A percentile compares a stretch with the other conserved stretches of the same genome.
Conservation (phyloP, 345 rosid genomes). For the Geranium rotundifolium region DNA sequence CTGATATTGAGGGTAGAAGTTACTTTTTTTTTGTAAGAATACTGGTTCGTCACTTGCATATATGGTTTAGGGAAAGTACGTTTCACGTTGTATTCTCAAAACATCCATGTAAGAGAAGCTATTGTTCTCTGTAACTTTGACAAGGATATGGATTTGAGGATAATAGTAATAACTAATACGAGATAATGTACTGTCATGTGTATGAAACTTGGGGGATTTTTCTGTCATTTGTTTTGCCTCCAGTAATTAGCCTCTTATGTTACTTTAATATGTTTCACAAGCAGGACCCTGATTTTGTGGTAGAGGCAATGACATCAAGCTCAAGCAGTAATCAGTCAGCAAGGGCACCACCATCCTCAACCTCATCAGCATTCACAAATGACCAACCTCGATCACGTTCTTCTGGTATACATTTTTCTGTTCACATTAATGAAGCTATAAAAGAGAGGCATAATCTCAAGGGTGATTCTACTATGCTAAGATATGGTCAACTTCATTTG, state of each 20-base stretch:
- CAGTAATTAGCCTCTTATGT: not conserved
- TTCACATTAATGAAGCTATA: not conserved
- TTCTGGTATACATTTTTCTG: slow-evolving; percentile 30
- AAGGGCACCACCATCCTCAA: slow-evolving; percentile 46
- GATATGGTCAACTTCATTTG: not conserved
- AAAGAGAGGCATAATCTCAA: not conserved
- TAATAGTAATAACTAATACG: not conserved
- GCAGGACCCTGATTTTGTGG: slow-evolving; percentile 84
- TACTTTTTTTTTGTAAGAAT: no score
- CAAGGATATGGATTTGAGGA: no score
- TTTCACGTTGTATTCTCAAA: no score
- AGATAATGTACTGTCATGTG: not conserved
- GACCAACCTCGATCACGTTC: slow-evolving; percentile 41
- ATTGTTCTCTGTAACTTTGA: no score
- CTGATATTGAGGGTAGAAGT: not conserved
- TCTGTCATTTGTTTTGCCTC: not conserved
- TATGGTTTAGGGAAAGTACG: no score
- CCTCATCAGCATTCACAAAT: slow-evolving; percentile 33
- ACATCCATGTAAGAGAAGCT: no score
- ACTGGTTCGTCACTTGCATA: no score
- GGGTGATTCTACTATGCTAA: not conserved
- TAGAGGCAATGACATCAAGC: slow-evolving; percentile 63
- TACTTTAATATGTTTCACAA: slow-evolving; percentile 2
- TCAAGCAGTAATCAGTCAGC: slow-evolving; percentile 48
- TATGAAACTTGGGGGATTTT: not conserved